Conservation (phyloP, 2,329 filamentous ascomycete species). For the Monosporascus sp. region DNA sequence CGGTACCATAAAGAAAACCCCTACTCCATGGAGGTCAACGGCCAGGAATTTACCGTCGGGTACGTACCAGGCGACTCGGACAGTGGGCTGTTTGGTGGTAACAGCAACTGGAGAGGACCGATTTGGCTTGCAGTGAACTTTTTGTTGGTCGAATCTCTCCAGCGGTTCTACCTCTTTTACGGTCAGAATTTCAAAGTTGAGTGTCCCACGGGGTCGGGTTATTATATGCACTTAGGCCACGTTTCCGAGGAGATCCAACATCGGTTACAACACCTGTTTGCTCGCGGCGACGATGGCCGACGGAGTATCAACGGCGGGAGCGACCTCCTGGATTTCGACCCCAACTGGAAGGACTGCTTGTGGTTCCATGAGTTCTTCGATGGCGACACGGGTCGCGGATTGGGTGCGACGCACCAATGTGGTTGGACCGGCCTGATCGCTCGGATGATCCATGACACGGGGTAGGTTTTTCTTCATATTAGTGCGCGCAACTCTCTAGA, state of each 20-base stretch:
- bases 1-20: constrained; percentile 88
- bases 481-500: not conserved
- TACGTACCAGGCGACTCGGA: constrained; percentile 97
- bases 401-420: constrained; percentile 90
- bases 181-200: constrained; percentile 84
- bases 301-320: constrained; percentile 84
- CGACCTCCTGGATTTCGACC: constrained; percentile 83
- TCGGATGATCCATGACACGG: constrained; percentile 96
- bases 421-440: constrained; percentile 95
- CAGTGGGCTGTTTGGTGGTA: constrained; percentile 89
- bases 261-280: constrained; percentile 86
- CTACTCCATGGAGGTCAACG: constrained; percentile 93
- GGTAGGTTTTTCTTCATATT: constrained; percentile 51
- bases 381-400: constrained; percentile 79
- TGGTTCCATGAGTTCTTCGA: constrained; percentile 99
- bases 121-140: constrained; percentile 98
- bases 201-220: constrained; percentile 87
- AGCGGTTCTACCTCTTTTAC: constrained; percentile 95
- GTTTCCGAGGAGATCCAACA: constrained; percentile 95
- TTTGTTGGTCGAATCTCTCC: constrained; percentile 86
- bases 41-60: constrained; percentile 78
- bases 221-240: constrained; percentile 92
- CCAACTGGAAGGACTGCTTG: constrained; percentile 86
- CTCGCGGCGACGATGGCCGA: constrained; percentile 75
- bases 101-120: constrained; percentile 95